phyloP scores from a whole-genome alignment of 75 land plant species.

The Selaginella moellendorffii region DNA sequence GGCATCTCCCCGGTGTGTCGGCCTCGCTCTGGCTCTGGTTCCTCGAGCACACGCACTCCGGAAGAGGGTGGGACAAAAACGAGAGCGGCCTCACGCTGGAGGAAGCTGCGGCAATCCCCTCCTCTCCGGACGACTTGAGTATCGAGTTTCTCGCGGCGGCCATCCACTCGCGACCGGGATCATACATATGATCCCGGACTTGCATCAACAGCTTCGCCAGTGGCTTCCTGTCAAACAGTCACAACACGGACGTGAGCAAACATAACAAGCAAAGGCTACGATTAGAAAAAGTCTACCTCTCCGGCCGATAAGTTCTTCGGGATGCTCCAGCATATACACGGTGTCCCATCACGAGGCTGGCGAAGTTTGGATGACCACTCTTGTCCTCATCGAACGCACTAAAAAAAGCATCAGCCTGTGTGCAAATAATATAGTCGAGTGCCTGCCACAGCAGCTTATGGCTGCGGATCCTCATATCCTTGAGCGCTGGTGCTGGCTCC shows the following conservation, averaged over 20 bases:
- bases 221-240: constrained; percentile 34
- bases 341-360: constrained; percentile 83
- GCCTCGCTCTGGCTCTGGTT: neutral
- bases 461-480: constrained; percentile 38
- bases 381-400: constrained; percentile 73
- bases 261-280: neutral
- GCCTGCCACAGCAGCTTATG: constrained; percentile 69
- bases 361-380: constrained; percentile 59
- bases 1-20: neutral
- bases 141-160: constrained; percentile 29
- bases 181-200: constrained; percentile 34
- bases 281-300: constrained; percentile 37
- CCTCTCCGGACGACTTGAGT: constrained; percentile 36
- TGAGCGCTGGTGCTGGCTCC: constrained; percentile 39
- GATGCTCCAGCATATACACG: constrained; percentile 53
- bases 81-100: constrained; percentile 24
- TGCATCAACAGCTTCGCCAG: constrained; percentile 30
- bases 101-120: constrained; percentile 31
- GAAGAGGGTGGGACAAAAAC: constrained; percentile 64
- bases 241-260: neutral
- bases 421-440: constrained; percentile 67
- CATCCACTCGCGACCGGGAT: constrained; percentile 47
- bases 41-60: constrained; percentile 55
- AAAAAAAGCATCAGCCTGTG: constrained; percentile 76
- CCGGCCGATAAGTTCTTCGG: constrained; percentile 56